These are phyloP conservation scores for Xylaria sp. DNA, from an alignment of 2,329 filamentous ascomycete genomes.

Conservation along the genomic window DNA sequence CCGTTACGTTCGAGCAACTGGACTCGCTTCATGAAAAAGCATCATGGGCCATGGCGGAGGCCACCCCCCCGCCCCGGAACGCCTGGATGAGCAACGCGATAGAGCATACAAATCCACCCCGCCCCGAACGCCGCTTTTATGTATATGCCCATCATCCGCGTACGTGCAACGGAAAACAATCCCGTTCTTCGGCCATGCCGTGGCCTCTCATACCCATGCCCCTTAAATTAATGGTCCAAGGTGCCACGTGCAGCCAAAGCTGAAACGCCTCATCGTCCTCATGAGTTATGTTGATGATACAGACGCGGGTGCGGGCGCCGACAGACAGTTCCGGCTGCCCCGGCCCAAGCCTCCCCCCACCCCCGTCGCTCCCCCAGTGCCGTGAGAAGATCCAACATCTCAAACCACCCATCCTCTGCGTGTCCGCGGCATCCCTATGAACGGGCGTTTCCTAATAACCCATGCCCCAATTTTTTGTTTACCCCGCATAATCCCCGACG, in stretches of 20 bases:
- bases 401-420: slow-evolving; percentile 23
- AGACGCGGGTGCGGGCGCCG: slow-evolving; percentile 37
- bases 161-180: slow-evolving; percentile 39
- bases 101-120: not conserved
- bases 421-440: not conserved
- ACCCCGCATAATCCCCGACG: not conserved
- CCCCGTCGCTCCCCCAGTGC: slow-evolving; percentile 24
- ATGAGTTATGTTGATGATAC: slow-evolving; percentile 48
- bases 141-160: slow-evolving; percentile 47
- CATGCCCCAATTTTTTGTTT: slow-evolving; percentile 19
- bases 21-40: slow-evolving; percentile 24
- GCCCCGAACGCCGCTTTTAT: slow-evolving; percentile 52
- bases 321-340: slow-evolving; percentile 6
- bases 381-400: slow-evolving; percentile 31
- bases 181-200: slow-evolving; percentile 25
- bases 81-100: slow-evolving; percentile 23
- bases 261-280: slow-evolving; percentile 41
- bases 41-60: slow-evolving; percentile 19
- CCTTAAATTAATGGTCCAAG: slow-evolving; percentile 29
- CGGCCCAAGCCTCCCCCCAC: not conserved
- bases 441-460: not conserved
- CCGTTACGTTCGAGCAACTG: no score
- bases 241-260: slow-evolving; percentile 37
- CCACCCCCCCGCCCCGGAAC: slow-evolving; percentile 33
- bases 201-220: slow-evolving; percentile 28